phyloP scores from a whole-genome alignment of 192 early-diverging fungal species.

The Cladochytrium replicatum region DNA sequence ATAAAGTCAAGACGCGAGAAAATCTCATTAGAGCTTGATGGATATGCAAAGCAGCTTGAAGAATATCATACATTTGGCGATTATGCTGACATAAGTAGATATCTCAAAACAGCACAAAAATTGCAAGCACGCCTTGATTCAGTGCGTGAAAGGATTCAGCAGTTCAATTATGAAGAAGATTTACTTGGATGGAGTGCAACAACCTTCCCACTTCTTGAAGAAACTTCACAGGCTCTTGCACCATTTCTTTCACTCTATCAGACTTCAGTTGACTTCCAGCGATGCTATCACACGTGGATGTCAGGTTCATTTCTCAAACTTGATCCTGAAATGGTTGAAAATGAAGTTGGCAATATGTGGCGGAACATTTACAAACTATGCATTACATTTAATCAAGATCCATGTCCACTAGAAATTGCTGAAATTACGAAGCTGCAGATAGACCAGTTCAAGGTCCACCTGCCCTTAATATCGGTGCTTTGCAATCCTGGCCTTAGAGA shows the following conservation, averaged over 20 bases:
- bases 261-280: slow-evolving; percentile 53
- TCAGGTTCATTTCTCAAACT: slow-evolving; percentile 49
- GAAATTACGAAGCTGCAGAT: slow-evolving; percentile 54
- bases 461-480: slow-evolving; percentile 44
- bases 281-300: slow-evolving; percentile 50
- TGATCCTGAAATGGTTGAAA: slow-evolving; percentile 48
- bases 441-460: slow-evolving; percentile 46
- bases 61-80: slow-evolving; percentile 49
- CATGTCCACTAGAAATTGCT: slow-evolving; percentile 36
- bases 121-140: slow-evolving; percentile 41
- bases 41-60: slow-evolving; percentile 49
- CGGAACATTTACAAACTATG: slow-evolving; percentile 46
- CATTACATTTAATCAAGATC: slow-evolving; percentile 30
- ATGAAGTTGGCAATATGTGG: slow-evolving; percentile 50
- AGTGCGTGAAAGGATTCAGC: slow-evolving; percentile 33
- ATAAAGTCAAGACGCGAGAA: slow-evolving; percentile 42
- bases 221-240: slow-evolving; percentile 28
- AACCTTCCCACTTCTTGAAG: slow-evolving; percentile 31
- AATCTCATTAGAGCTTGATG: slow-evolving; percentile 39
- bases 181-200: slow-evolving; percentile 51
- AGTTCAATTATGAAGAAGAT: slow-evolving; percentile 47
- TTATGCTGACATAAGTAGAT: slow-evolving; percentile 46
- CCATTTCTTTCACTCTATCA: slow-evolving; percentile 49
- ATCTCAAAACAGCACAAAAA: slow-evolving; percentile 52
- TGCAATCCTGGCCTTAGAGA: slow-evolving; percentile 52